These are phyloP conservation scores for Seiridium cupressi DNA, from an alignment of 2,329 filamentous ascomycete genomes.

Conservation along the genomic window DNA sequence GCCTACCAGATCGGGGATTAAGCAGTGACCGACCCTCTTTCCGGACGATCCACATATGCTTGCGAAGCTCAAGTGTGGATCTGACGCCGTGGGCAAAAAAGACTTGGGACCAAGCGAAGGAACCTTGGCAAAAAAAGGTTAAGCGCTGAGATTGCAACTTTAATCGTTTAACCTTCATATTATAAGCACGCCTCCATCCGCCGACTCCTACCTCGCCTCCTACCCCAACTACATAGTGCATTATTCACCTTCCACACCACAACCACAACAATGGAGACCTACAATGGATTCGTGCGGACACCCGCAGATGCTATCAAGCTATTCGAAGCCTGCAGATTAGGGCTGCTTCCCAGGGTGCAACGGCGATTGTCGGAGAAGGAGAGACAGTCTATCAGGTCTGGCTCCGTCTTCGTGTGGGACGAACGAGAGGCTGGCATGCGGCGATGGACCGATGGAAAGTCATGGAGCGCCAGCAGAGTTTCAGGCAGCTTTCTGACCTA, in stretches of 20 bases:
- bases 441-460: constrained; percentile 98
- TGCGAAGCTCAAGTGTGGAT: constrained; percentile 20
- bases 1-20: constrained; percentile 8
- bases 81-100: constrained; percentile 19
- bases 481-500: constrained; percentile 98
- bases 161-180: constrained; percentile 7
- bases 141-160: constrained; percentile 9
- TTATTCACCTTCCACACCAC: constrained; percentile 8
- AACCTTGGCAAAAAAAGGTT: constrained; percentile 13
- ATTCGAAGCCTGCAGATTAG: constrained; percentile 94
- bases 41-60: constrained; percentile 23
- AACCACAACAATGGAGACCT: constrained; percentile 78
- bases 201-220: constrained; percentile 8
- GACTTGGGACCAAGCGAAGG: constrained; percentile 22
- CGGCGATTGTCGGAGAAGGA: constrained; percentile 94
- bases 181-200: constrained; percentile 1
- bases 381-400: constrained; percentile 90
- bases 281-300: constrained; percentile 92
- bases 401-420: constrained; percentile 99
- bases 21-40: constrained; percentile 15
- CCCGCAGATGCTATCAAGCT: constrained; percentile 95
- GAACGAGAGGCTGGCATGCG: constrained; percentile 98
- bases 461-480: constrained; percentile 96
- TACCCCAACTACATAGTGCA: not conserved
- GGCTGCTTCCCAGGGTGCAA: constrained; percentile 87